Conservation (phyloP, 768 basidiomycete species). For the button mushroom (Agaricus bisporus) region DNA sequence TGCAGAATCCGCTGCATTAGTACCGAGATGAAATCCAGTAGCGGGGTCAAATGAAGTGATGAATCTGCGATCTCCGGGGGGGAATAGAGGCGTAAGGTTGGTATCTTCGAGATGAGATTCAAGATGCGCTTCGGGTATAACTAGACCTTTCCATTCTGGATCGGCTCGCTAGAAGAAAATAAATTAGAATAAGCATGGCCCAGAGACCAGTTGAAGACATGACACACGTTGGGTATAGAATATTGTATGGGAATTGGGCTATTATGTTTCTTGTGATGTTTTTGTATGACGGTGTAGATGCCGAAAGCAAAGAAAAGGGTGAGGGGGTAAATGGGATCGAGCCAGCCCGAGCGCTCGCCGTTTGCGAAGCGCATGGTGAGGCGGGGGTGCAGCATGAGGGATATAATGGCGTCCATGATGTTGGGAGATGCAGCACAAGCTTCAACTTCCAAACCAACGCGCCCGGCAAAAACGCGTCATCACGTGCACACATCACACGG, state of each 20-base stretch:
- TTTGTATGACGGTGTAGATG: constrained; percentile 72
- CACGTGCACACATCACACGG: constrained; percentile 1
- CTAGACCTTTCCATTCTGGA: constrained; percentile 48
- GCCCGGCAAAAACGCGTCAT: constrained; percentile 11
- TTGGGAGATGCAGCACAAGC: constrained; percentile 4
- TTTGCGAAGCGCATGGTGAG: constrained; percentile 43
- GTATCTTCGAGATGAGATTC: constrained; percentile 56
- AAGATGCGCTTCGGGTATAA: constrained; percentile 54
- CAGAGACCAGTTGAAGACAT: background rate
- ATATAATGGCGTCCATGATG: constrained; percentile 39
- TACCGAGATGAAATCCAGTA: constrained; percentile 75
- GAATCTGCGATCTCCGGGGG: constrained; percentile 48
- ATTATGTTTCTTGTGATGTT: constrained; percentile 70
- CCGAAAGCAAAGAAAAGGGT: constrained; percentile 70
- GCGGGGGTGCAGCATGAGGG: constrained; percentile 48
- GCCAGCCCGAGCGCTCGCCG: constrained; percentile 33
- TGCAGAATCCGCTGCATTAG: constrained; percentile 68
- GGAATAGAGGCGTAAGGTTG: constrained; percentile 45
- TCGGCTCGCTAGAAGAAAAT: constrained; percentile 39
- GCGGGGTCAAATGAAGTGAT: constrained; percentile 93
- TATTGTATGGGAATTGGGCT: constrained; percentile 65
- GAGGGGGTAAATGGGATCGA: constrained; percentile 63
- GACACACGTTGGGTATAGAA: constrained; percentile 48
- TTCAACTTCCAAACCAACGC: constrained; percentile 15
- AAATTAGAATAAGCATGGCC: background rate